A percentile compares a stretch with the other conserved stretches of the same genome.
Conservation (phyloP, 108 stramenopile genomes). For the Halocafeteria seosinensis region DNA sequence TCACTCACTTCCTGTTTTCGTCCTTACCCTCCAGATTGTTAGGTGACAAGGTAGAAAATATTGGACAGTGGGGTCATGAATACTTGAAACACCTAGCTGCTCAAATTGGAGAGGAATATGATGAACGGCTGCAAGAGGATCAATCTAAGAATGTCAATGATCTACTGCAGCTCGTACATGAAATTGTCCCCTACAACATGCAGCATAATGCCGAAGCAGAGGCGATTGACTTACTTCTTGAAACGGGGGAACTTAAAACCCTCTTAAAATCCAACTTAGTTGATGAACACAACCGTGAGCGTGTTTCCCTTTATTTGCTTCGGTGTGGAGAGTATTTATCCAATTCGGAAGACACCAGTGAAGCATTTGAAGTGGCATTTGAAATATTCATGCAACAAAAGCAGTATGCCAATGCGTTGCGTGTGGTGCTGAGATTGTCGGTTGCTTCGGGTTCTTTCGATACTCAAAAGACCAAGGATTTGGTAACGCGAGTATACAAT, state of each 20-base stretch:
- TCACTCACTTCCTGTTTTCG: too few relatives aligned
- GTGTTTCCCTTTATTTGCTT: slow-evolving; percentile 86
- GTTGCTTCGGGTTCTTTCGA: slow-evolving; percentile 1
- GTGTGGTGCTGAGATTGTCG: slow-evolving; percentile 70
- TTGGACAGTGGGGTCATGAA: slow-evolving; percentile 94
- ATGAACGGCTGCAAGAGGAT: slow-evolving; percentile 35
- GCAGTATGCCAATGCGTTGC: slow-evolving; percentile 64
- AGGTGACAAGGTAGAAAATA: too few relatives aligned
- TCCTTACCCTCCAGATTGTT: too few relatives aligned
- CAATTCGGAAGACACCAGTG: slow-evolving; percentile 71
- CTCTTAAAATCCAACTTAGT: slow-evolving; percentile 41
- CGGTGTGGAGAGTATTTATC: slow-evolving; percentile 84
- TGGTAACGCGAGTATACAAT: background rate
- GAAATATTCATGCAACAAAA: slow-evolving; percentile 63
- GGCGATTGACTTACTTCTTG: slow-evolving; percentile 91
- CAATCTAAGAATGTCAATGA: slow-evolving; percentile 31
- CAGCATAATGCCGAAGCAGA: slow-evolving; percentile 93
- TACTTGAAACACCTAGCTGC: slow-evolving; percentile 81
- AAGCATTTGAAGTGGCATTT: slow-evolving; percentile 69
- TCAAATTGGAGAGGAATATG: slow-evolving; percentile 88
- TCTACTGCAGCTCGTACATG: slow-evolving; percentile 70
- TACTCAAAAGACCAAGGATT: background rate
- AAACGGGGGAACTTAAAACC: slow-evolving; percentile 68
- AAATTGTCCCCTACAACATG: slow-evolving; percentile 88
- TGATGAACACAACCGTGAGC: slow-evolving; percentile 72